A percentile compares a stretch with the other conserved stretches of the same genome.
phyloP scores from a whole-genome alignment of 1,139 yeast genomes.

The Debaryomycetaceae sp. region DNA sequence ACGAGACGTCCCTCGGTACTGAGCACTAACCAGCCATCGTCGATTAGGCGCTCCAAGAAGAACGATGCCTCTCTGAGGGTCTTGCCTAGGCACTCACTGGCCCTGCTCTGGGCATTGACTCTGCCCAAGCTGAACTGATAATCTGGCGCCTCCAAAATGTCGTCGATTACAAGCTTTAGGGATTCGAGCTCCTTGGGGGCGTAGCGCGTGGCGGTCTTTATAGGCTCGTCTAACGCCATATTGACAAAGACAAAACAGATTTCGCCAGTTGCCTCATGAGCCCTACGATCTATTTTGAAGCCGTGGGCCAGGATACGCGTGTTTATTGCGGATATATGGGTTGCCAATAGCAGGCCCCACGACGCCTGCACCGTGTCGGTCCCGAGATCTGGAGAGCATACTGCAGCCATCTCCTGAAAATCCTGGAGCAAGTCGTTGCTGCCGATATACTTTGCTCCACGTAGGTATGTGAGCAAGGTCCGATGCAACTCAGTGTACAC shows the following conservation, averaged over 20 bases:
- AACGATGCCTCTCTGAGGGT: conserved; percentile 21
- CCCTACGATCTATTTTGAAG: conserved; percentile 31
- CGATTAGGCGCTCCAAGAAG: conserved; percentile 29
- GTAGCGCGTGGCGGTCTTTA: conserved; percentile 31
- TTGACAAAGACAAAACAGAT: conserved; percentile 33
- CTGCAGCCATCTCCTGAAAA: conserved; percentile 2
- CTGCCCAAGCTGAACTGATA: conserved; percentile 18
- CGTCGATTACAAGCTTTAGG: conserved; percentile 38
- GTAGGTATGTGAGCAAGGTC: conserved; percentile 33
- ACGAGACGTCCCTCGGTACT: conserved; percentile 18
- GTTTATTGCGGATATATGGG: conserved; percentile 28
- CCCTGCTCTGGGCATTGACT: conserved; percentile 18
- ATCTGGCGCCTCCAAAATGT: conserved; percentile 21
- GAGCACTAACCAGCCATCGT: conserved; percentile 42
- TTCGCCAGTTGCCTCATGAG: conserved; percentile 25
- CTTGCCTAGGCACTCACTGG: conserved; percentile 13
- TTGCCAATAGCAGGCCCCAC: conserved; percentile 9
- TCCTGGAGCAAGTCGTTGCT: conserved; percentile 7
- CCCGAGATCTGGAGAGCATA: background rate
- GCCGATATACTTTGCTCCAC: conserved; percentile 16
- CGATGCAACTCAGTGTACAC: conserved; percentile 23
- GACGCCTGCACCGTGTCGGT: conserved; percentile 1
- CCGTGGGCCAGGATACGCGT: conserved; percentile 27
- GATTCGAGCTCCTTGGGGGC: conserved; percentile 38
- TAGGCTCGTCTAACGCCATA: conserved; percentile 25